Base-by-base conservation (phyloP, 2,329 filamentous ascomycete species). In the Exophiala xenobiotica region DNA sequence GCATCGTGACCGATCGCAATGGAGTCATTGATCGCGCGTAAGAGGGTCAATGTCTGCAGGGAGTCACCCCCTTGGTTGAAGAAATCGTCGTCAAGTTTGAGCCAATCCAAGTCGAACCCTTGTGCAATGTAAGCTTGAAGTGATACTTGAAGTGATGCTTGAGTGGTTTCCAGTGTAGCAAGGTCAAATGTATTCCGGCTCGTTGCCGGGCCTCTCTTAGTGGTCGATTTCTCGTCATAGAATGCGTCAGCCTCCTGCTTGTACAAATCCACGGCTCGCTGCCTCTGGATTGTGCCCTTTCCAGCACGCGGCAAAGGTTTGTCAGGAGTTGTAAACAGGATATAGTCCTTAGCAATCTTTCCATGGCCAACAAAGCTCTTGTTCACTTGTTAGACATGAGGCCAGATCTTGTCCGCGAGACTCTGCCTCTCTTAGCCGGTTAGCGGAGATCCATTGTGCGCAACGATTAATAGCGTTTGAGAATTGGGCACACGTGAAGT, bases 251-350 rank as follows among this genome's bases (percentile, higher is more conserved):
- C 38, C 47, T 70, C 66, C 0, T 57, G 18, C 4, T 56, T 52
- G 41, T 70, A 40, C 19, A 40, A 23, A 12, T 23, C 12, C 8
- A 23, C 6, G 19, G 38, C n/a, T 6, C 6, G 7, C 6, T 52
- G 50, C 14, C 69, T 59, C 54, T 70, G 68, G 3, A 71, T 56
- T 2, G 68, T 71, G 1, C 70, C 70, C 47, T 73, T 71, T 0
- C 61, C 60, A 11, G 67, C 61, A 16, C 66, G 61, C 3, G 60
- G 51, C 48, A 73, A 63, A 0, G 70, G 69, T 55, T 67, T 68
- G 0, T 60, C 59, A 0, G 61, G 44, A 5, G 53, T 49, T 0
- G 64, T 61, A 19, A 73, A 66, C 2, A 64, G 24, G 19, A 74
- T 66, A 22, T 60, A 53, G 1, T 53, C 51, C 40, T 63, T 61